phyloP scores from a whole-genome alignment of 129 eudicot species.

The Saposhnikovia divaricata region DNA sequence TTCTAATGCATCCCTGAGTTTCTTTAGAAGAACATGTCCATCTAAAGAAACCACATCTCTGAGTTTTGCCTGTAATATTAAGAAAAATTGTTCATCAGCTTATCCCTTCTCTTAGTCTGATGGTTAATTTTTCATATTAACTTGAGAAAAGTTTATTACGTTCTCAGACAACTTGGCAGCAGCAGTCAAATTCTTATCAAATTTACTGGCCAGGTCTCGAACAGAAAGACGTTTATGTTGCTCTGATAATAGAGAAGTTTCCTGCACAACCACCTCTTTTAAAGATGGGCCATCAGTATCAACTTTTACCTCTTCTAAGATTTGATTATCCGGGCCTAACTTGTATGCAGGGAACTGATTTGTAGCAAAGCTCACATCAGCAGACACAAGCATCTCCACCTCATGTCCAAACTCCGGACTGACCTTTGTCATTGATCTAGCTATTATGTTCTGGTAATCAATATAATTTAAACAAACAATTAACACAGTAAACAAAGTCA shows the following conservation, averaged over 20 bases:
- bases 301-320: conserved; percentile 65
- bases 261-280: conserved; percentile 79
- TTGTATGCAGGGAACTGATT: conserved; percentile 76
- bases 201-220: conserved; percentile 88
- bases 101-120: neutral
- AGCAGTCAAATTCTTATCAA: conserved; percentile 90
- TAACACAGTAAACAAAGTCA: neutral
- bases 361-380: conserved; percentile 74
- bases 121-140: neutral
- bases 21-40: conserved; percentile 95
- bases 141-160: conserved; percentile 25
- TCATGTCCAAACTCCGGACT: conserved; percentile 68
- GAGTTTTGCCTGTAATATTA: conserved; percentile 64
- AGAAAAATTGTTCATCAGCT: neutral
- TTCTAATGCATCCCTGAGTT: conserved; percentile 92
- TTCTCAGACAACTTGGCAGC: conserved; percentile 82
- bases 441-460: conserved; percentile 21
- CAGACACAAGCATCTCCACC: conserved; percentile 48
- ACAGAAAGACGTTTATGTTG: conserved; percentile 95
- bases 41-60: conserved; percentile 88
- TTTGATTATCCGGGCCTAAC: conserved; percentile 77
- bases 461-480: neutral
- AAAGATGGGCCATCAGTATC: conserved; percentile 63
- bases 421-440: conserved; percentile 68
- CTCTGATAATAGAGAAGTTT: conserved; percentile 64